Evolutionary conservation across 2,329 filamentous ascomycete species (phyloP), one percentile per base, ranked within the genome.

Genomic region (Pseudogymnoascus sp.): DNA sequence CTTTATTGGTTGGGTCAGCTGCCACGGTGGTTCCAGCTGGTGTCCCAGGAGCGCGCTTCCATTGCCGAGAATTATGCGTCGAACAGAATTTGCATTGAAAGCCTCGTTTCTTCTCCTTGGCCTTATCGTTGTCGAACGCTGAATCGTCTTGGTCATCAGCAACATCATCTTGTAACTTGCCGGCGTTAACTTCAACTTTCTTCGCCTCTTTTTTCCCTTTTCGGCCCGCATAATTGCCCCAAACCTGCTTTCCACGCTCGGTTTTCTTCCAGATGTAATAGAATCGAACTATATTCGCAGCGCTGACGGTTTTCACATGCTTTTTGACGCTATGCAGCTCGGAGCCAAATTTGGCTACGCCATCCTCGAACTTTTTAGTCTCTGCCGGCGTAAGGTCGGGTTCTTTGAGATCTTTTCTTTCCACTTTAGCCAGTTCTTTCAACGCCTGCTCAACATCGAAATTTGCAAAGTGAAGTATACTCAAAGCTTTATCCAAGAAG

Each of bases 261-360:
- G 91, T 91, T 76, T 98, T 98, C 78, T 99, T 99, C 95, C 95
- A 99, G 68, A 90, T 90, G 74, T 99, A 99, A 76, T 98, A 99
- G 73, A 90, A 96, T 3, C 95, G 89, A 26, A 96, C 91, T 66
- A 97, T 89, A 64, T 91, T 85, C 60, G 88, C 87, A 66, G 92
- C 87, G 41, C 85, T 86, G 68, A 95, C 85, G 0, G 88, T 90
- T 75, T 91, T 93, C 70, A 97, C 90, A 74, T 96, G 90, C 68
- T 89, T 87, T 67, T 88, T 91, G 65, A 98, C 89, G 56, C 84
- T 83, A 68, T 91, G 84, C 70, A 96, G 86, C 76, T 99, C 95
- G 0, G 93, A 97, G 22, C 95, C 95, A 72, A 89, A 96, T 73
- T 95, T 96, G 56, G 84, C 79, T 10, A 99, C 90, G 41, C 85